A percentile compares a stretch with the other conserved stretches of the same genome.
These are phyloP conservation scores for Otatea glauca DNA, from an alignment of 176 grass and related monocot genomes.

Conservation along the genomic window DNA sequence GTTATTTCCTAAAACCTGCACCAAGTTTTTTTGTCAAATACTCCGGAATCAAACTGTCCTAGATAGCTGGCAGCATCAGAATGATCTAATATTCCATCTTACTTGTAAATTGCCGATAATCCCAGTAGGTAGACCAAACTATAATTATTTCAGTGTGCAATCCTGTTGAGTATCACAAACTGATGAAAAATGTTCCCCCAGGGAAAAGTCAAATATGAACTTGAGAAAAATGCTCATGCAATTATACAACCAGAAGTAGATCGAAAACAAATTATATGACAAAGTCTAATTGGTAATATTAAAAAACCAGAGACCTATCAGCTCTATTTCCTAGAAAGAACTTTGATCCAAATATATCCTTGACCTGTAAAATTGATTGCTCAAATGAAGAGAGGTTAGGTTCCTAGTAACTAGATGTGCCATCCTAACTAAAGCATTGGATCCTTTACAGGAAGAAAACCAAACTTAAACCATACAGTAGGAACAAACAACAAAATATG, in stretches of 20 bases:
- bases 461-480: not conserved
- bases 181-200: constrained; percentile 64
- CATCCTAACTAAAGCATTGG: not conserved
- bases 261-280: constrained; percentile 10
- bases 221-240: constrained; percentile 35
- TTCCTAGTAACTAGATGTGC: not conserved
- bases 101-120: constrained; percentile 70
- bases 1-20: constrained; percentile 68
- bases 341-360: not conserved
- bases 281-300: not conserved
- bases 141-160: constrained; percentile 72
- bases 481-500: not conserved
- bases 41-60: constrained; percentile 55
- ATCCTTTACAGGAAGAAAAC: not conserved
- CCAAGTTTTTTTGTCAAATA: constrained; percentile 61
- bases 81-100: constrained; percentile 74
- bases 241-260: constrained; percentile 16
- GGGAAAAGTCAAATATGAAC: constrained; percentile 50
- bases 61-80: constrained; percentile 63
- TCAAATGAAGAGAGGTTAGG: not conserved
- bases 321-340: not conserved
- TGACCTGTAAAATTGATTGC: not conserved
- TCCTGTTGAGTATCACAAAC: constrained; percentile 69
- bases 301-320: constrained; percentile 10
- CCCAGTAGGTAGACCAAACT: constrained; percentile 65